These are phyloP conservation scores for Chrysosporium keratinophilum DNA, from an alignment of 2,329 filamentous ascomycete species.

Conservation along the genomic window DNA sequence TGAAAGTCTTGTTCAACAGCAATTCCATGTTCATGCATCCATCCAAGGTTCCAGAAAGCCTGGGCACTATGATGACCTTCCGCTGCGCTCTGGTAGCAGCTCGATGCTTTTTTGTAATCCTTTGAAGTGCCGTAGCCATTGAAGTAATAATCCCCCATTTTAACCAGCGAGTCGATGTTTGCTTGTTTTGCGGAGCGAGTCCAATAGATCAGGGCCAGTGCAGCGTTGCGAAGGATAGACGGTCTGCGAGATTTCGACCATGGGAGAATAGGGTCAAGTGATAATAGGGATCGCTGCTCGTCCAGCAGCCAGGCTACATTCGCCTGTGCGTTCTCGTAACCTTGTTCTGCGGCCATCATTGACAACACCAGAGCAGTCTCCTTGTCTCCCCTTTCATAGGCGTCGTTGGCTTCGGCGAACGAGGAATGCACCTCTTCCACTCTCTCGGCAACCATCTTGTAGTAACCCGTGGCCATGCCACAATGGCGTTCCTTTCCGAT, in stretches of 20 bases:
- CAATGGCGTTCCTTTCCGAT: conserved; percentile 73
- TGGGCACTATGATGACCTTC: conserved; percentile 89
- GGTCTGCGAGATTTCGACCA: conserved; percentile 33
- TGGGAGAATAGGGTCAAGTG: conserved; percentile 46
- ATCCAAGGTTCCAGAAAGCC: conserved; percentile 91
- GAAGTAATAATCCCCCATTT: conserved; percentile 98
- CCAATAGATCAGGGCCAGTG: conserved; percentile 80
- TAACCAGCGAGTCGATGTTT: conserved; percentile 88
- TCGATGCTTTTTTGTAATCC: conserved; percentile 76
- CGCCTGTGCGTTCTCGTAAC: conserved; percentile 78
- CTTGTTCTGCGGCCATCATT: conserved; percentile 83
- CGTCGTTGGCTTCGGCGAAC: conserved; percentile 71
- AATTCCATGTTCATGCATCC: conserved; percentile 98
- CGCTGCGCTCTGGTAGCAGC: conserved; percentile 84
- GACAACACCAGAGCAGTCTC: conserved; percentile 72
- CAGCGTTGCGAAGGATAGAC: conserved; percentile 47
- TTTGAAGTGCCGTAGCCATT: conserved; percentile 61
- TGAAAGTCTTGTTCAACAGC: conserved; percentile 93
- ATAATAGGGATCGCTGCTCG: conserved; percentile 53
- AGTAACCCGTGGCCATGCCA: conserved; percentile 65
- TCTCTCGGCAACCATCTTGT: conserved; percentile 67
- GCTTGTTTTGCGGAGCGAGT: conserved; percentile 85
- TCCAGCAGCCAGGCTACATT: conserved; percentile 85
- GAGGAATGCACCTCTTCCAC: conserved; percentile 64
- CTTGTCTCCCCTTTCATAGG: conserved; percentile 66